Conservation (phyloP, 495 filamentous ascomycete genomes). For the Chaetomidium leptoderma region DNA sequence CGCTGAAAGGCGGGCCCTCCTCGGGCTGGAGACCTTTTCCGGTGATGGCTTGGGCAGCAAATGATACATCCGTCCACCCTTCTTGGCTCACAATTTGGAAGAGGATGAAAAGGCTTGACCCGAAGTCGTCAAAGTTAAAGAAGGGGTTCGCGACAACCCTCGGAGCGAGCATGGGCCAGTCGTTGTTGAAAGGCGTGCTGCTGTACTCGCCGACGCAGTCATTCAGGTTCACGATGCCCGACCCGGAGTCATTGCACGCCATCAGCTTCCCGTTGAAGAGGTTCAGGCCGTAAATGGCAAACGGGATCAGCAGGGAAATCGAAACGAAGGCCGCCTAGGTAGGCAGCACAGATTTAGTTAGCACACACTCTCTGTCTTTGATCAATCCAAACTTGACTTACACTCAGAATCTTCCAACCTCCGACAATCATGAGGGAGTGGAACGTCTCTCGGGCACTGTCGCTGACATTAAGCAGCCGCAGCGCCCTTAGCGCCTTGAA, state of each 20-base stretch:
- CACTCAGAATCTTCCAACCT: conserved; percentile 78
- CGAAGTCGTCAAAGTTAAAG: conserved; percentile 94
- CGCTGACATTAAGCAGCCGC: conserved; percentile 88
- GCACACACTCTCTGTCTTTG: neutral
- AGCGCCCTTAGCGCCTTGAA: conserved; percentile 98
- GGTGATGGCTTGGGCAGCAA: conserved; percentile 75
- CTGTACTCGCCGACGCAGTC: conserved; percentile 81
- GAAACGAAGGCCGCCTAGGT: conserved; percentile 80
- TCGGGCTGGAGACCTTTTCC: conserved; percentile 67
- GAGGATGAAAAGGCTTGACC: conserved; percentile 84
- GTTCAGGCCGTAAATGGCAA: conserved; percentile 92
- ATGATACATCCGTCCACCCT: conserved; percentile 92
- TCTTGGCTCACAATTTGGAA: conserved; percentile 99
- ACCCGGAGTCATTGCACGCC: conserved; percentile 73
- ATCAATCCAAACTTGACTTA: conserved; percentile 43
- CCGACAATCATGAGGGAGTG: conserved; percentile 93
- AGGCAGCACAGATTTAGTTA: conserved; percentile 10
- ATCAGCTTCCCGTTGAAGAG: conserved; percentile 82
- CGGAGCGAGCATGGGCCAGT: conserved; percentile 81
- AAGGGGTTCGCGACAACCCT: conserved; percentile 74
- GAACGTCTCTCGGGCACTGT: conserved; percentile 92
- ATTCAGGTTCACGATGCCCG: conserved; percentile 52
- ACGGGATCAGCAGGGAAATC: conserved; percentile 88
- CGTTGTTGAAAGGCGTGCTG: conserved; percentile 62
- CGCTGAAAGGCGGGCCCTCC: conserved; percentile 44